Base-by-base conservation (phyloP, 2,329 filamentous ascomycete species). In the Pezicula neosporulosa region DNA sequence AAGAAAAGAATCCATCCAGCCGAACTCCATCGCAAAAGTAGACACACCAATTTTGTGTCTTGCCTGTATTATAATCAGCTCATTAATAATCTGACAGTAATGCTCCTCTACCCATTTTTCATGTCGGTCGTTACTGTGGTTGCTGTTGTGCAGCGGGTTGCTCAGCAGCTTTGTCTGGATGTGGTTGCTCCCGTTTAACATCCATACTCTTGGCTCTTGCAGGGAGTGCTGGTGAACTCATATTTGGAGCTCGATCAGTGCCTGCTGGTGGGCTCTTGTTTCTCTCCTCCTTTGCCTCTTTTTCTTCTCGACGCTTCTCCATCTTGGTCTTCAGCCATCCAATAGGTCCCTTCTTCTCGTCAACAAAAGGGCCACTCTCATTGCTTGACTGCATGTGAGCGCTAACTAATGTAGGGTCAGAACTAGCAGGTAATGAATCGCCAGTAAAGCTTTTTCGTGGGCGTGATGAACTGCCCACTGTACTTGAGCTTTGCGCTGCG, bases 271-370 rank as follows among this genome's bases (percentile, higher is more conserved):
- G 62, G 30, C 60, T 65, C 44, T 65, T 65, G 28, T 60, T 63
- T 19, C 60, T 53, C 38, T 65, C 63, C 36, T 61, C 62, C 37
- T 58, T 63, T 18, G 63, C 61, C 28, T 55, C 55, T 18, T 48
- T 55, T 47, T 64, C 80, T 18, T 63, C 62, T 6, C 59, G 57
- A 51, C 79, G 77, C 41, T 84, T 82, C 28, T 72, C 75, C 50
- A 86, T 75, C 67, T 85, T 87, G 56, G 79, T 81, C 56, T 83
- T 79, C 57, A 87, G 77, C 73, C 85, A 87, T 6, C 78, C 81
- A 57, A 87, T 78, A 2, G 83, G 75, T 2, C 82, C 79, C 55
- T 78, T 83, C 66, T 78, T 82, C 33, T 67, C 65, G 49, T 65
- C 61, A 35, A 59, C 59, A 46, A 48, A 52, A 27, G 50, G n/a